Evolutionary conservation across 1,139 yeast genomes (phyloP).

Genomic region (Arxiozyma slooffiae): DNA sequence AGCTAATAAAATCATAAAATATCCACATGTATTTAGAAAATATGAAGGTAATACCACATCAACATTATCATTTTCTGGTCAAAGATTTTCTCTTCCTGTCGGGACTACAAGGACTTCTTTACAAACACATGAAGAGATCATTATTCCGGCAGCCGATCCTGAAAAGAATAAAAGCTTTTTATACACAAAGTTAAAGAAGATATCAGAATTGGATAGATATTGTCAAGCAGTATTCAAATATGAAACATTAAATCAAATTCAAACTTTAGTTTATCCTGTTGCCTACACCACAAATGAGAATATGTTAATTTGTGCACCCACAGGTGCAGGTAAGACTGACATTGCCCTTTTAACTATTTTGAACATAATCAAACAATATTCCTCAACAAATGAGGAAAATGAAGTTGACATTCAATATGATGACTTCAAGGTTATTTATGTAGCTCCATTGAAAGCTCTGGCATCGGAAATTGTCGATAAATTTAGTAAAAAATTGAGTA

Average conservation of each 20-base stretch:
- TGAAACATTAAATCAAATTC: slow-evolving; percentile 73
- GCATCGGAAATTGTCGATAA: slow-evolving; percentile 97
- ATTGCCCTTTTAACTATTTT: slow-evolving; percentile 82
- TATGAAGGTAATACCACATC: slow-evolving; percentile 55
- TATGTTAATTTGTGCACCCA: slow-evolving; percentile 97
- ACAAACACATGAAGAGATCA: slow-evolving; percentile 69
- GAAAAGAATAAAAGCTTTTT: slow-evolving; percentile 36
- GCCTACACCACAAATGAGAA: slow-evolving; percentile 92
- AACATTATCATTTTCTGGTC: slow-evolving; percentile 62
- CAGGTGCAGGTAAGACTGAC: slow-evolving; percentile 99
- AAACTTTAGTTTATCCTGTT: slow-evolving; percentile 81
- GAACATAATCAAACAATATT: slow-evolving; percentile 61
- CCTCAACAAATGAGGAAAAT: slow-evolving; percentile 39
- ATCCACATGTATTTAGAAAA: slow-evolving; percentile 81
- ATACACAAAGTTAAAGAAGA: slow-evolving; percentile 46
- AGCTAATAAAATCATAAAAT: slow-evolving; percentile 41
- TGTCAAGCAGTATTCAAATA: slow-evolving; percentile 85
- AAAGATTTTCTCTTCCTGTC: slow-evolving; percentile 64
- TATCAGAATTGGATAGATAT: slow-evolving; percentile 58
- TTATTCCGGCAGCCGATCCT: slow-evolving; percentile 61
- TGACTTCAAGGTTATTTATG: slow-evolving; percentile 84
- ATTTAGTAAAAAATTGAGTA: slow-evolving; percentile 62
- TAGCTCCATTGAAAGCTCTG: slow-evolving; percentile 90
- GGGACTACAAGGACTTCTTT: slow-evolving; percentile 66
- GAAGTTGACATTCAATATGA: slow-evolving; percentile 61